Evolutionary conservation across 2,329 filamentous ascomycete species (phyloP).

Genomic region (Penicillium sp.): DNA sequence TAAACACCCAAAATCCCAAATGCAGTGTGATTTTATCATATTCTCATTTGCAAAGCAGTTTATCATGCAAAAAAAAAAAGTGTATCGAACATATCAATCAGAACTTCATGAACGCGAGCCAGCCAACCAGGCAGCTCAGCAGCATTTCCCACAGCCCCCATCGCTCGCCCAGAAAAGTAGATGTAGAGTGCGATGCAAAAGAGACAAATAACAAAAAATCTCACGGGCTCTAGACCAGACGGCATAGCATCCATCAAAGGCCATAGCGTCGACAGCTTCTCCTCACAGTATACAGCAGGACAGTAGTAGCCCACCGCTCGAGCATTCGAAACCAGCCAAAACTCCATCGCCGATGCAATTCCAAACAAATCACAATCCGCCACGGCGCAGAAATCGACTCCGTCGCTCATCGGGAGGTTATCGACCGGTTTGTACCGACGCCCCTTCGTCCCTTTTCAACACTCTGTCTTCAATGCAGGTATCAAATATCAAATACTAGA

Average conservation of each 20-base stretch:
- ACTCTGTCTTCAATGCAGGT: background rate
- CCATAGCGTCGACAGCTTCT: background rate
- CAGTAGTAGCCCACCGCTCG: background rate
- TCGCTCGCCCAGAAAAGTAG: background rate
- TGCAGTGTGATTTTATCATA: slow-evolving; percentile 2
- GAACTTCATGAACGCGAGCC: slow-evolving; percentile 9
- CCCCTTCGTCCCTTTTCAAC: background rate
- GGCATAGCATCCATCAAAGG: background rate
- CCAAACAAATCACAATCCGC: slow-evolving; percentile 2
- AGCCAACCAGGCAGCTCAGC: slow-evolving; percentile 3
- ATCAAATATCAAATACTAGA: background rate
- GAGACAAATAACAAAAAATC: background rate
- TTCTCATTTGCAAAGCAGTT: background rate
- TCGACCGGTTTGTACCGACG: background rate
- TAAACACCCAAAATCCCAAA: background rate
- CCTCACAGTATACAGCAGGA: background rate
- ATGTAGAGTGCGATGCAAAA: background rate
- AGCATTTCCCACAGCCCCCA: slow-evolving; percentile 1
- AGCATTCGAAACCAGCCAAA: slow-evolving; percentile 6
- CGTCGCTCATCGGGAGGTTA: background rate
- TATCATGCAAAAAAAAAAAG: slow-evolving; percentile 7
- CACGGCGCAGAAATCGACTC: background rate
- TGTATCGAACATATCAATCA: slow-evolving; percentile 15
- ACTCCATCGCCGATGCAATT: slow-evolving; percentile 7
- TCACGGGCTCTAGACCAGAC: background rate